Evolutionary conservation across 345 rosid genomes (phyloP).

Genomic region (Limnanthes douglasii): DNA sequence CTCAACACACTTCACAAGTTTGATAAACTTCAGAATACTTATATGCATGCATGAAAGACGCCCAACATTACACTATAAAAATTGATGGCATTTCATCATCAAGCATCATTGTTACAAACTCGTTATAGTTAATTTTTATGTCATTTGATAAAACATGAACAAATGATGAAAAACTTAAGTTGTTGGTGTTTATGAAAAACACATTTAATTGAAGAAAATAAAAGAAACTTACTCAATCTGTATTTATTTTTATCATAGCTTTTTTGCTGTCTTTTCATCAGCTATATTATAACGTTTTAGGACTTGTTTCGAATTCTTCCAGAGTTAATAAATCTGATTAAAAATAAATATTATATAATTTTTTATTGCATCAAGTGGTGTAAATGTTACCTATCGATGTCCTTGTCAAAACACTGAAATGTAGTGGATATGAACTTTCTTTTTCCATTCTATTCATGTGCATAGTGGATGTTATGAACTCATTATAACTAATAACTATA

Average conservation of each 20-base stretch:
- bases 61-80: too few species aligned
- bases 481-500: conserved; percentile 87
- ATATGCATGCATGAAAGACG: too few species aligned
- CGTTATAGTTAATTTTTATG: too few species aligned
- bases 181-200: too few species aligned
- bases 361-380: neutral
- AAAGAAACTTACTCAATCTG: conserved; percentile 43
- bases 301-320: conserved; percentile 87
- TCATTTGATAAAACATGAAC: neutral
- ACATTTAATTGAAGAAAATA: neutral
- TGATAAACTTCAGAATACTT: too few species aligned
- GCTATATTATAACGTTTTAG: conserved; percentile 84
- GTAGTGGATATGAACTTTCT: conserved; percentile 82
- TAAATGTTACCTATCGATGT: conserved; percentile 69
- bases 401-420: conserved; percentile 85
- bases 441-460: conserved; percentile 90
- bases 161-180: neutral
- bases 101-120: too few species aligned
- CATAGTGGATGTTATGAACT: conserved; percentile 96
- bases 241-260: conserved; percentile 87
- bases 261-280: conserved; percentile 81
- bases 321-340: conserved; percentile 87
- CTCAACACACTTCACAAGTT: too few species aligned
- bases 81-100: too few species aligned
- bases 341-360: neutral